A percentile compares a stretch with the other conserved stretches of the same genome.
phyloP scores from a whole-genome alignment of 2,329 filamentous ascomycete genomes.

The Cercospora zeina region DNA sequence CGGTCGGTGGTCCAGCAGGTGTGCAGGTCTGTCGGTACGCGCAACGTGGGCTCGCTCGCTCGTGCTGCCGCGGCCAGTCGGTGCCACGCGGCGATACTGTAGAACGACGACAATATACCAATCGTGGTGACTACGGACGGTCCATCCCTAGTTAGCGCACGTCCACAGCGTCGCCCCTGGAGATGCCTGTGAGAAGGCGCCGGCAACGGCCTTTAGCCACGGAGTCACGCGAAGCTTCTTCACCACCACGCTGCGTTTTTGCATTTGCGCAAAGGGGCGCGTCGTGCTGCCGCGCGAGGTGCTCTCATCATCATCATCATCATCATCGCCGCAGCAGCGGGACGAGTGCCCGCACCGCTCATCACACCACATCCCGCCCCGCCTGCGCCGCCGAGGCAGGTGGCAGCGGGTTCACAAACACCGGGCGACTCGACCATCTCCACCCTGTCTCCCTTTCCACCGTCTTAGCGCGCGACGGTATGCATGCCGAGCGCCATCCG shows the following conservation, averaged over 20 bases:
- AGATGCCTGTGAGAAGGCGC: not conserved
- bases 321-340: not conserved
- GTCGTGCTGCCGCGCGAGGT: not conserved
- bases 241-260: not conserved
- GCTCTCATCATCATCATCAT: not conserved
- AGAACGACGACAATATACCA: no score
- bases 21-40: no score
- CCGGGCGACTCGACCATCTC: conserved; percentile 10
- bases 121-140: no score
- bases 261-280: not conserved
- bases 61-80: not conserved
- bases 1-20: no score
- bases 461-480: conserved; percentile 7
- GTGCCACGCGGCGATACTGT: no score
- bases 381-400: not conserved
- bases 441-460: conserved; percentile 6
- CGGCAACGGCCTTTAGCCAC: conserved; percentile 4
- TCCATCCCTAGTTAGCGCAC: no score
- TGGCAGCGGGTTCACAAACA: conserved; percentile 11
- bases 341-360: not conserved
- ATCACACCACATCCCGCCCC: no score
- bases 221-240: conserved; percentile 3
- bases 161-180: conserved; percentile 8
- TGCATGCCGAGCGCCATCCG: conserved; percentile 7
- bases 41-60: not conserved